Conservation (phyloP, 371 early-diverging fungal genomes). For the Rhizopus stolonifer region DNA sequence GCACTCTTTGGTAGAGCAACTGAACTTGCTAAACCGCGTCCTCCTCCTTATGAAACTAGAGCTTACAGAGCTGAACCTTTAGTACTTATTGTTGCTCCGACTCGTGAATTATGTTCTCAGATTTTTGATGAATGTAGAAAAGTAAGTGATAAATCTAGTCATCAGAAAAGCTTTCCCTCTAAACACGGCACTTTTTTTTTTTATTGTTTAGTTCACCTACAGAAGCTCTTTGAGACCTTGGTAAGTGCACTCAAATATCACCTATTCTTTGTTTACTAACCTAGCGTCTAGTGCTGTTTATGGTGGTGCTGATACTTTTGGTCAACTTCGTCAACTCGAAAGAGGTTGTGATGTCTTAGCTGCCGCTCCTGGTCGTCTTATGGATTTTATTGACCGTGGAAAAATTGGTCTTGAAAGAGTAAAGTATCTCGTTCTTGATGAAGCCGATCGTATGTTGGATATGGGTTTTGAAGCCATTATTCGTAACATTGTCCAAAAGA, state of each 20-base stretch:
- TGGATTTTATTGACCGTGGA: conserved; percentile 92
- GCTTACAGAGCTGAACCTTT: conserved; percentile 82
- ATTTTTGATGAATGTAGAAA: conserved; percentile 81
- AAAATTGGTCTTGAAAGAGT: conserved; percentile 74
- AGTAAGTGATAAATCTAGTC: conserved; percentile 23
- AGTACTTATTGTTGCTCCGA: conserved; percentile 93
- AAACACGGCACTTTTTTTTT: too few relatives aligned
- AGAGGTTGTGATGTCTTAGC: conserved; percentile 95
- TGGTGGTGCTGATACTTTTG: conserved; percentile 92
- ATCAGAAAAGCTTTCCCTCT: too few relatives aligned
- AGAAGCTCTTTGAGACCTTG: conserved; percentile 50
- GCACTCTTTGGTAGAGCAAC: conserved; percentile 92
- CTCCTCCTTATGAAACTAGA: conserved; percentile 64
- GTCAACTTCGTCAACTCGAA: conserved; percentile 85
- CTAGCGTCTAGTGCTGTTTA: conserved; percentile 92
- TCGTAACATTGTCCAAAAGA: conserved; percentile 90
- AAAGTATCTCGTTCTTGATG: conserved; percentile 93
- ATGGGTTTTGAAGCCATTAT: conserved; percentile 99
- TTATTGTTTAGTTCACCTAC: conserved; percentile 48
- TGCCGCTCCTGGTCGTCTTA: conserved; percentile 96
- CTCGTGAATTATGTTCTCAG: conserved; percentile 98
- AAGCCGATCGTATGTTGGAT: conserved; percentile 98
- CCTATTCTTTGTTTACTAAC: conserved; percentile 88
- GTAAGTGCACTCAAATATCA: too few relatives aligned
- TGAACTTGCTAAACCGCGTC: conserved; percentile 51